These are phyloP conservation scores for Chloris gayana DNA, from an alignment of 176 grass and related monocot species.

Conservation along the genomic window DNA sequence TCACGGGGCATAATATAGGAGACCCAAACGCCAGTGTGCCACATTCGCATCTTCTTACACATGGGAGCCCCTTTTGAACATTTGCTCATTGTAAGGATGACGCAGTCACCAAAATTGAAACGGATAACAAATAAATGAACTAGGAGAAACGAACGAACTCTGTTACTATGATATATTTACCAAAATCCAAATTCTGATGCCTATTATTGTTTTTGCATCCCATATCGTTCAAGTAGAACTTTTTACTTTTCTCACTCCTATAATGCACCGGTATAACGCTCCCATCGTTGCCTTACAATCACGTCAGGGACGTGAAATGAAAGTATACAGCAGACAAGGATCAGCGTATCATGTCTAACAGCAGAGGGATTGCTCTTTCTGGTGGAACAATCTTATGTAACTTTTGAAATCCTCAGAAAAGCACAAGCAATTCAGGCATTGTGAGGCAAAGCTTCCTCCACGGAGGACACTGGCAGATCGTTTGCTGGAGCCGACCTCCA, in stretches of 20 bases:
- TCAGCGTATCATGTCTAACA: no score
- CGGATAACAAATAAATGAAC: not conserved
- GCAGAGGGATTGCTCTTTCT: not conserved
- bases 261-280: not conserved
- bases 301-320: not conserved
- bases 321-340: not conserved
- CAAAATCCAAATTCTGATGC: not conserved
- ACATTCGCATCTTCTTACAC: not conserved
- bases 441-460: conserved; percentile 26
- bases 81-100: not conserved
- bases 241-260: not conserved
- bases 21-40: not conserved
- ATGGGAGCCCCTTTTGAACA: not conserved
- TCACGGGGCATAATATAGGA: no score
- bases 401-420: not conserved
- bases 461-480: conserved; percentile 27
- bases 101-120: not conserved
- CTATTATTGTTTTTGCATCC: not conserved
- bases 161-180: conserved; percentile 11
- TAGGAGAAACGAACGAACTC: not conserved
- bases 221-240: not conserved
- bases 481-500: conserved; percentile 11
- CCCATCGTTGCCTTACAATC: not conserved
- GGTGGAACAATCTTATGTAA: not conserved
- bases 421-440: not conserved